These are phyloP conservation scores for Linum tenue DNA, from an alignment of 345 rosid genomes.

Conservation along the genomic window DNA sequence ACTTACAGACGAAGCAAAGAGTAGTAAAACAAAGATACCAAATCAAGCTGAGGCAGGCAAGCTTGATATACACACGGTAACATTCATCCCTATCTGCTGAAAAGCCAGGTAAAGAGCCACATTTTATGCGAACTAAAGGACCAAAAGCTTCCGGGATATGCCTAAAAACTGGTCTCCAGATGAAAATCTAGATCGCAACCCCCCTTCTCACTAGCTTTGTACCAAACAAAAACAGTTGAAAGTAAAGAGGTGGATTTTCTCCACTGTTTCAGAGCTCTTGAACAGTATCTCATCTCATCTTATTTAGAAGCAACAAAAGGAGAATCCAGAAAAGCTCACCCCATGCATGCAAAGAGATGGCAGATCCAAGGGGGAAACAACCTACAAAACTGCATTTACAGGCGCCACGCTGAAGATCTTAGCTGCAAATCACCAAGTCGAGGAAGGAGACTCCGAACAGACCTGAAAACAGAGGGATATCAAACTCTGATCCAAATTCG, in stretches of 20 bases:
- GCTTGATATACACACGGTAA: slow-evolving; percentile 8
- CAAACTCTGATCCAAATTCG: background rate
- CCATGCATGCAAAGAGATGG: slow-evolving; percentile 48
- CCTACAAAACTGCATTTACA: slow-evolving; percentile 47
- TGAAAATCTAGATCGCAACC: background rate
- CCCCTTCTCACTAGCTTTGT: background rate
- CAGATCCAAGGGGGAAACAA: slow-evolving; percentile 44
- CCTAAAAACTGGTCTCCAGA: too few relatives aligned
- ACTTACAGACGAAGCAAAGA: slow-evolving; percentile 44
- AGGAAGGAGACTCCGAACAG: background rate
- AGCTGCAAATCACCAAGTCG: slow-evolving; percentile 22
- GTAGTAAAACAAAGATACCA: slow-evolving; percentile 17
- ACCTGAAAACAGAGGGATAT: background rate
- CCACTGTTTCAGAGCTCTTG: background rate
- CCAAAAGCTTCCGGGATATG: too few relatives aligned
- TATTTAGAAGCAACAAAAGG: background rate
- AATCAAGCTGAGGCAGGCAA: slow-evolving; percentile 11
- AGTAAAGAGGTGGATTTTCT: background rate
- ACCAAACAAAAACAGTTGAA: background rate
- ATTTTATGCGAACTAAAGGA: too few relatives aligned
- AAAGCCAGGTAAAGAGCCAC: too few relatives aligned
- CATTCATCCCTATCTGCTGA: background rate
- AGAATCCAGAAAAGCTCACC: slow-evolving; percentile 33
- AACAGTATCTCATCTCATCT: background rate
- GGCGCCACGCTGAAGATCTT: slow-evolving; percentile 20